phyloP scores from a whole-genome alignment of 345 rosid species.

The Bruguiera gymnorhiza region DNA sequence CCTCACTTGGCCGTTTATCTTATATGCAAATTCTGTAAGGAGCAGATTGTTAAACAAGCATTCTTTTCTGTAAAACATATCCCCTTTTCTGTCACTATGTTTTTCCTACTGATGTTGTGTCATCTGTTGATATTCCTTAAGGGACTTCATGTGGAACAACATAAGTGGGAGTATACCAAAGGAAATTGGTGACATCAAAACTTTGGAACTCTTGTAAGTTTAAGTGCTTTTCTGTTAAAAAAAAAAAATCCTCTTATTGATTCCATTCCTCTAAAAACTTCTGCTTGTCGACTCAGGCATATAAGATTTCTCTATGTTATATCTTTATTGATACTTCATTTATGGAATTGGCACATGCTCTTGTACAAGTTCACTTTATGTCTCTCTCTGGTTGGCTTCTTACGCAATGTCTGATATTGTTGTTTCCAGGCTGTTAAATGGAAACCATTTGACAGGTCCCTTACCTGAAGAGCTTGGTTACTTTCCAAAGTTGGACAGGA shows the following conservation, averaged over 20 bases:
- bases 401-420: constrained; percentile 16
- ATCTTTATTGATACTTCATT: not conserved
- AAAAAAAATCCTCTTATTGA: too few species aligned
- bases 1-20: constrained; percentile 69
- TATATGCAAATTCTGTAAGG: constrained; percentile 63
- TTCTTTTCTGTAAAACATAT: not conserved
- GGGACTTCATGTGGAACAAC: constrained; percentile 97
- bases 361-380: not conserved
- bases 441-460: constrained; percentile 68
- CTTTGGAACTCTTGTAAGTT: constrained; percentile 84
- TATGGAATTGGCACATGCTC: not conserved
- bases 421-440: constrained; percentile 77
- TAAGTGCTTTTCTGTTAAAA: not conserved
- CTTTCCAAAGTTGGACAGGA: constrained; percentile 81
- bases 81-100: not conserved
- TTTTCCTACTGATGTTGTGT: constrained; percentile 13
- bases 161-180: constrained; percentile 78
- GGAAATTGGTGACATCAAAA: constrained; percentile 75
- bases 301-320: too few species aligned
- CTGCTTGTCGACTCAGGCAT: too few species aligned
- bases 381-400: constrained; percentile 14
- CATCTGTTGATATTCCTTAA: constrained; percentile 26
- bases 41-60: constrained; percentile 1
- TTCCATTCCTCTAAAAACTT: too few species aligned
- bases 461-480: constrained; percentile 87